Evolutionary conservation across 768 basidiomycete genomes (phyloP).

Genomic region (Leccinum broughii): DNA sequence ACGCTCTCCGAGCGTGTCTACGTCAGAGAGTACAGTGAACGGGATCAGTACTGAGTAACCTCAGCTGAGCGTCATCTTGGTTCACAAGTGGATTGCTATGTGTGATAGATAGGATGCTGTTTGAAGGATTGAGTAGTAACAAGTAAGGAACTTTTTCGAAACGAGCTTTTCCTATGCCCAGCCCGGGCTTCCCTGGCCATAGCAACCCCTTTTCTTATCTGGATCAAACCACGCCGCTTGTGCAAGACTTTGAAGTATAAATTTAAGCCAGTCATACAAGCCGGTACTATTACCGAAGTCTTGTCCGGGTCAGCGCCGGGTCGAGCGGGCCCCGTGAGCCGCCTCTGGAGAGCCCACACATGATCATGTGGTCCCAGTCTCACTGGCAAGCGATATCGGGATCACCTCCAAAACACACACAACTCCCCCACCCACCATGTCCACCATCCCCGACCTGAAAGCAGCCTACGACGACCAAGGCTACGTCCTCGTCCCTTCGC

Average conservation of each 20-base stretch:
- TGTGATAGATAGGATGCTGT: not conserved
- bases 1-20: not conserved
- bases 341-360: not conserved
- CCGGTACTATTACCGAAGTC: not conserved
- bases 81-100: not conserved
- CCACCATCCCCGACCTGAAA: conserved; percentile 35
- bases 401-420: no score
- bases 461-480: conserved; percentile 59
- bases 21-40: not conserved
- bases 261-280: not conserved
- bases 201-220: no score
- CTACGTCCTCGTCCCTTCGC: conserved; percentile 51
- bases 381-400: no score
- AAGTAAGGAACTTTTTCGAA: not conserved
- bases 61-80: not conserved
- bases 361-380: no score
- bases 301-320: not conserved
- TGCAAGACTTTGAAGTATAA: no score
- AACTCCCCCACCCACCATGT: not conserved
- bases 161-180: not conserved
- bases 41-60: not conserved
- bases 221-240: no score
- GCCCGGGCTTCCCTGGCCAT: not conserved
- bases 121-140: not conserved
- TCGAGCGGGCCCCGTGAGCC: conserved; percentile 1